Evolutionary conservation across 371 early-diverging fungal species (phyloP).

Genomic region (Cokeromyces recurvatus): DNA sequence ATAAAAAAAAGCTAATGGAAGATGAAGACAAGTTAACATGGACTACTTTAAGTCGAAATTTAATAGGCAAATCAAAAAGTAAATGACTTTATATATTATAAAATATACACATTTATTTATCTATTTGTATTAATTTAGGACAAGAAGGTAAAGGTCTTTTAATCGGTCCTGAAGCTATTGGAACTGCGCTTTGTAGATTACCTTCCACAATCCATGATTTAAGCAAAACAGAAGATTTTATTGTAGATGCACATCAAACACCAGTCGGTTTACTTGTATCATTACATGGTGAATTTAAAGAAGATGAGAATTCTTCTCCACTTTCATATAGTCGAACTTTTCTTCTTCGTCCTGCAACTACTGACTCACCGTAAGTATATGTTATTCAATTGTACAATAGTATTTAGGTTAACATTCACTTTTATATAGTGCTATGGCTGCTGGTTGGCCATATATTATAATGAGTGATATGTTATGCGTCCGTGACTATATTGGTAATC

Average conservation of each 20-base stretch:
- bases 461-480: conserved; percentile 52
- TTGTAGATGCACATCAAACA: conserved; percentile 53
- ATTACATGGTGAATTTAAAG: conserved; percentile 56
- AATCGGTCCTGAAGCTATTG: conserved; percentile 36
- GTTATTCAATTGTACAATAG: too few species aligned
- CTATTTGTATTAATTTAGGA: conserved; percentile 9
- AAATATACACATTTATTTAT: background rate
- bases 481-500: conserved; percentile 39
- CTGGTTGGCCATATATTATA: conserved; percentile 50
- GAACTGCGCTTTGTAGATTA: conserved; percentile 26
- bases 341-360: conserved; percentile 44
- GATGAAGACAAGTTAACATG: conserved; percentile 19
- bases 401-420: too few species aligned
- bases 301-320: conserved; percentile 26
- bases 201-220: conserved; percentile 47
- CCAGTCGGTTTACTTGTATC: conserved; percentile 25
- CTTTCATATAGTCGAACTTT: conserved; percentile 55
- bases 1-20: conserved; percentile 35
- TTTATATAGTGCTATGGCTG: conserved; percentile 34
- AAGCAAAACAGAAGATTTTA: conserved; percentile 33
- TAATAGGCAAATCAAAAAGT: conserved; percentile 25
- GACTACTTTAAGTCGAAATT: conserved; percentile 25
- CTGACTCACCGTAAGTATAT: conserved; percentile 43
- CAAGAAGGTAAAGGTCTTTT: conserved; percentile 26
- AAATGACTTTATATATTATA: conserved; percentile 4